Base-by-base conservation (phyloP, 306 rosid species). In the Dicorynia guianensis region DNA sequence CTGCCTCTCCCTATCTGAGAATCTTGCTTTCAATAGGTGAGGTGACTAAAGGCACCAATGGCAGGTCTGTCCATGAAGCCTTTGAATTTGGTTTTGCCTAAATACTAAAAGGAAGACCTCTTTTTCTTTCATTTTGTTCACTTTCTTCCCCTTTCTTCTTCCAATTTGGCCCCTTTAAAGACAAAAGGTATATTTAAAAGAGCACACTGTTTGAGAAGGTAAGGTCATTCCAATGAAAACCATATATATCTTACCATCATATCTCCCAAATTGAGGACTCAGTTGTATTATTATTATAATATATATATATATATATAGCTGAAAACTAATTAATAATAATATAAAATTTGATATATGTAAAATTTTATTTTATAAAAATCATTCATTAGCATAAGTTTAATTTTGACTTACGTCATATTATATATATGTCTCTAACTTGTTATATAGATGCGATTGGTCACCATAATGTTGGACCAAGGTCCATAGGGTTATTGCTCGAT, bases 11-110 rank as follows among this genome's bases (percentile, higher is more conserved):
- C 63, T 33, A 15, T 62, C 53, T 63, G 50, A 70, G 95, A 88
- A 92, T 92, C 96, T 87, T 87, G 73, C 93, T 86, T 89, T 86
- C 83, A 75, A 25, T 48, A 49, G 35, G 48, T 77, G 89, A 80
- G 79, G 79, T 82, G 91, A 86, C 87, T 75, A 81, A 82, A 79
- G 74, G 80, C 69, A 76, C 39, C 60, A 64, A 76, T 72, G 77
- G 80, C 84, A 82, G 84, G 73, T 82, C 71, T 77, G 77, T 56
- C 49, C 75, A 68, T 58, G 80, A 76, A 76, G 72, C 73, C 72
- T 64, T 54, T 85, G 13, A 58, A 48, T 50, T 80, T 79, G 54
- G 50, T n/a, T 79, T 65, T 67, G 66, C 34, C 75, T 74, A 74
- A 81, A 76, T 47, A 56, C 59, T 71, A 74, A 83, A 65, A 78